phyloP scores from a whole-genome alignment of 23 red algal genomes.

The Gracilaria caudata region DNA sequence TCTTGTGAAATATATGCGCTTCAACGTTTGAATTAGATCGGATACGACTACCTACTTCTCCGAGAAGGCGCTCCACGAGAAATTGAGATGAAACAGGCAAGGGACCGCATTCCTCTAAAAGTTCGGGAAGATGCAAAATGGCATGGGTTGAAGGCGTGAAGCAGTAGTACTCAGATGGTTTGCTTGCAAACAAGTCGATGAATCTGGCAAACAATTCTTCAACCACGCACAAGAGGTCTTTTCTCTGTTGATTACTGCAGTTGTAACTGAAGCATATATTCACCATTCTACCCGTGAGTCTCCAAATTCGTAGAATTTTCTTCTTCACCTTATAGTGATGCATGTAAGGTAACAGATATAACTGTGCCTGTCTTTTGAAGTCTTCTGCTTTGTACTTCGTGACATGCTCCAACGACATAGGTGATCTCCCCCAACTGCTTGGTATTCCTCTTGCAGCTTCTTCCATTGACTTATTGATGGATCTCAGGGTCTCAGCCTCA shows the following conservation, averaged over 20 bases:
- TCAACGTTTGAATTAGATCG: not conserved
- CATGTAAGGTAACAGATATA: not conserved
- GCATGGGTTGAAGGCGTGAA: constrained; percentile 3
- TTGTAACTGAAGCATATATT: not conserved
- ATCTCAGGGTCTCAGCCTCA: not conserved
- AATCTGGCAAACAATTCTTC: not conserved
- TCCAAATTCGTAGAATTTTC: constrained; percentile 10
- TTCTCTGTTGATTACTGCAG: not conserved
- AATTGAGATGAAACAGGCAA: not conserved
- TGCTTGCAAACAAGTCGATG: not conserved
- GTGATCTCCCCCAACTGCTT: not conserved
- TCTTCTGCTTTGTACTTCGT: constrained; percentile 9
- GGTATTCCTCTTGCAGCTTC: not conserved
- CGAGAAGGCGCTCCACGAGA: not conserved
- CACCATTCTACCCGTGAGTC: not conserved
- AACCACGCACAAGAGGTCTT: not conserved
- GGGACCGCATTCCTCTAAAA: constrained; percentile 6
- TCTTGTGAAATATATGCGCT: constrained; percentile 10
- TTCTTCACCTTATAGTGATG: not conserved
- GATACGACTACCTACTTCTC: not conserved
- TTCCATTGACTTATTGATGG: not conserved
- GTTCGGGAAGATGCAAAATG: constrained; percentile 10
- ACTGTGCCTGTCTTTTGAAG: not conserved
- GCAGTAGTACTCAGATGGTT: not conserved
- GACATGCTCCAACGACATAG: not conserved